Evolutionary conservation across 352 stramenopile species (phyloP).

Genomic region (Phytopythium chamaehyphon): DNA sequence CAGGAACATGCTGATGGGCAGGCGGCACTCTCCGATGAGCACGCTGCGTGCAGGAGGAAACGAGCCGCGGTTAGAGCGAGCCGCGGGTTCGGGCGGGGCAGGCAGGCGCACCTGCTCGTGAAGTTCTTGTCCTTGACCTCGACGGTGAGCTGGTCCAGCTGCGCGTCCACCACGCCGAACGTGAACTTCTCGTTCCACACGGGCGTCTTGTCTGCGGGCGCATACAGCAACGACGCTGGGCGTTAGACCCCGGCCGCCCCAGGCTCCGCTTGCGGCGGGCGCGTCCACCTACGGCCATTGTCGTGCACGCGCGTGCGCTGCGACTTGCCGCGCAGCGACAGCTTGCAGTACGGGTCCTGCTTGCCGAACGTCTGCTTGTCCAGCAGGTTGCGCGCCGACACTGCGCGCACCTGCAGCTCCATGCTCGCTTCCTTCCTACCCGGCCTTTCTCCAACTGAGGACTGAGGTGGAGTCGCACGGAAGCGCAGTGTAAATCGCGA

Average conservation of each 20-base stretch:
- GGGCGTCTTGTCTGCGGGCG: conserved; percentile 46
- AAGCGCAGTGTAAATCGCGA: neutral
- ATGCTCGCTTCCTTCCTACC: conserved; percentile 18
- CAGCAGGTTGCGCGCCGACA: conserved; percentile 73
- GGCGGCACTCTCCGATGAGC: conserved; percentile 67
- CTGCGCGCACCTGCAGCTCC: conserved; percentile 77
- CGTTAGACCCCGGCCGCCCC: neutral
- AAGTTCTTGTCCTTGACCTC: conserved; percentile 87
- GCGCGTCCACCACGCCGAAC: conserved; percentile 65
- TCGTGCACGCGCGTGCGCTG: conserved; percentile 80
- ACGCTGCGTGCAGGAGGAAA: conserved; percentile 19
- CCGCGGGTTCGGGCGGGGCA: neutral
- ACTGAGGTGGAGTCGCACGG: no score
- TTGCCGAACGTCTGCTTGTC: conserved; percentile 86
- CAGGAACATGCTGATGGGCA: conserved; percentile 76
- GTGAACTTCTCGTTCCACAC: conserved; percentile 85
- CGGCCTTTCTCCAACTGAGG: no score
- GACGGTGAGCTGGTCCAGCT: conserved; percentile 70
- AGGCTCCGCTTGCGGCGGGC: neutral
- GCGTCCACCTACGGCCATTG: conserved; percentile 56
- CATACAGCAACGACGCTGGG: neutral
- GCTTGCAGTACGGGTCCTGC: conserved; percentile 80
- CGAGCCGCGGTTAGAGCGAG: neutral
- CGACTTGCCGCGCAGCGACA: conserved; percentile 51
- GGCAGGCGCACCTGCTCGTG: conserved; percentile 32